phyloP scores from a whole-genome alignment of 108 stramenopile species.

The Fistulifera pelliculosa region DNA sequence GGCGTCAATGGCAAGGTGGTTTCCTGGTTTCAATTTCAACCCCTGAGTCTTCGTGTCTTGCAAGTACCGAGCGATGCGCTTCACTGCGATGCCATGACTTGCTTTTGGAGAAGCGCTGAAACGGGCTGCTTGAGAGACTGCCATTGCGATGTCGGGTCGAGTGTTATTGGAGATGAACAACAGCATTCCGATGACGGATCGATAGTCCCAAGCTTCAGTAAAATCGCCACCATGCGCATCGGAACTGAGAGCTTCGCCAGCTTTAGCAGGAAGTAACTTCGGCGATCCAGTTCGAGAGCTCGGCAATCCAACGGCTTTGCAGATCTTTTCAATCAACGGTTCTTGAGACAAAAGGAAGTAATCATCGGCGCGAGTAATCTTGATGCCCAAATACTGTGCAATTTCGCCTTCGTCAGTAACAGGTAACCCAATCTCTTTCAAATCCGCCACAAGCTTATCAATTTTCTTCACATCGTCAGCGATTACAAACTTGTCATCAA shows the following conservation, averaged over 20 bases:
- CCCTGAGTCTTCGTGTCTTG: constrained; percentile 22
- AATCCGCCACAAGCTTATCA: neutral
- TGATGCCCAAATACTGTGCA: constrained; percentile 19
- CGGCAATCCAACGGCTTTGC: constrained; percentile 33
- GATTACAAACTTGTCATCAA: constrained; percentile 22
- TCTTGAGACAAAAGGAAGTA: constrained; percentile 21
- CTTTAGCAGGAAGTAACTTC: too few relatives aligned
- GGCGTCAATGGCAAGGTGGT: constrained; percentile 10
- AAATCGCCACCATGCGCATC: neutral
- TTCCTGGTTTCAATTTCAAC: constrained; percentile 10
- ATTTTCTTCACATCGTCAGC: neutral
- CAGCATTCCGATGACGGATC: constrained; percentile 5
- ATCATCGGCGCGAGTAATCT: constrained; percentile 6
- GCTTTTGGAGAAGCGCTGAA: constrained; percentile 13
- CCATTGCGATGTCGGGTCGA: constrained; percentile 14
- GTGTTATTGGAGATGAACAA: constrained; percentile 6
- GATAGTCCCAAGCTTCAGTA: neutral
- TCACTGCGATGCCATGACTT: constrained; percentile 15
- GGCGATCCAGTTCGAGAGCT: too few relatives aligned
- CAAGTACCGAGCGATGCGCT: constrained; percentile 22
- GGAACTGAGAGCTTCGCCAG: neutral
- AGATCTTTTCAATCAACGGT: constrained; percentile 33
- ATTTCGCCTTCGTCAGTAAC: constrained; percentile 15
- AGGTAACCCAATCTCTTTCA: constrained; percentile 5
- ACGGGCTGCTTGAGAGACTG: constrained; percentile 13